These are phyloP conservation scores for Naumovozyma dairenensis DNA, from an alignment of 805 yeast species.

Conservation along the genomic window DNA sequence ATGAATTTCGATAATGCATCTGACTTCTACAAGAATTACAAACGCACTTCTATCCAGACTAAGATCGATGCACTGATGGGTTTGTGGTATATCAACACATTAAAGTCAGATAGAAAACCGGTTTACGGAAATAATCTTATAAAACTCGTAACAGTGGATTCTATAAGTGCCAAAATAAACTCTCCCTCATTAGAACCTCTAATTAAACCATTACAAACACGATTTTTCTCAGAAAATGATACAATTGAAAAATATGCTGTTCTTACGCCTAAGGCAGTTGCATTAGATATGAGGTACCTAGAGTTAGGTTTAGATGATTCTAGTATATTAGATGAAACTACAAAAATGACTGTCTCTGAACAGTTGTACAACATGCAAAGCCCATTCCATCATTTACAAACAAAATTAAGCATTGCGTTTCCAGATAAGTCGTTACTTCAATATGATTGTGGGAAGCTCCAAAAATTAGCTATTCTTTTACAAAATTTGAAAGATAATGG, in stretches of 20 bases:
- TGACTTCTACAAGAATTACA: conserved; percentile 49
- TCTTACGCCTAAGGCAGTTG: conserved; percentile 78
- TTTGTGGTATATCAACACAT: conserved; percentile 48
- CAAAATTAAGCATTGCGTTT: conserved; percentile 82
- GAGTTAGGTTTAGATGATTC: conserved; percentile 19
- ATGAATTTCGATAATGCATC: conserved; percentile 33
- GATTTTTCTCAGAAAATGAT: conserved; percentile 35
- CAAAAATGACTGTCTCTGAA: conserved; percentile 15
- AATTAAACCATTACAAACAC: conserved; percentile 34
- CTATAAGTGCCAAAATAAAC: conserved; percentile 7
- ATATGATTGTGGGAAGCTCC: conserved; percentile 95
- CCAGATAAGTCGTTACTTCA: conserved; percentile 90
- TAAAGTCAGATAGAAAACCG: conserved; percentile 59
- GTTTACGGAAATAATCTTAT: conserved; percentile 56
- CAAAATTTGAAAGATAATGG: conserved; percentile 76
- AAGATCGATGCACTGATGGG: conserved; percentile 47
- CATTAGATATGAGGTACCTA: conserved; percentile 54
- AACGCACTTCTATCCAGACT: conserved; percentile 42
- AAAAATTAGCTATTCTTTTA: conserved; percentile 64
- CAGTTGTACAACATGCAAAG: conserved; percentile 22
- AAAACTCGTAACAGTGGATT: conserved; percentile 26
- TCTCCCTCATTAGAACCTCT: conserved; percentile 21
- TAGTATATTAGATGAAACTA: conserved; percentile 20
- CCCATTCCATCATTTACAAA: conserved; percentile 75
- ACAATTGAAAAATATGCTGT: conserved; percentile 68